Base-by-base conservation (phyloP, 805 yeast species). In the Wickerhamomyces bovis region DNA sequence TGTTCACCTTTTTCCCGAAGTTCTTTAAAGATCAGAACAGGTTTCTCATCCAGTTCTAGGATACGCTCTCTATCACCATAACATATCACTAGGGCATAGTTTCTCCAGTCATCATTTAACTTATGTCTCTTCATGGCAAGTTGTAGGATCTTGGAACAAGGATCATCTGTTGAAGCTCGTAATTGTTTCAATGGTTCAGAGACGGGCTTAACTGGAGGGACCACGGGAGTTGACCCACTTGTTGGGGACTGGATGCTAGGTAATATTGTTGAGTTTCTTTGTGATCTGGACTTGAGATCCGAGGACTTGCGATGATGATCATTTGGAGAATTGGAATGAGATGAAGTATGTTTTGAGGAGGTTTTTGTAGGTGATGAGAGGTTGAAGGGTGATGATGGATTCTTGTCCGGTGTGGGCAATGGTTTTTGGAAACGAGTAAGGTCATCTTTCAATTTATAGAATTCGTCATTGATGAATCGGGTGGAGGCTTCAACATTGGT, bases 61-160 rank as follows among this genome's bases (percentile, higher is more conserved):
- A 89, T 79, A 25, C 97, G 70, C 60, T 92, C 97, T 58, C 85
- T 85, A 62, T 89, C 96, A 21, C 94, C 96, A 61, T 88, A 89
- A 60, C 95, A 85, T 15, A 92, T 85, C 16, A 90, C 89, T 44
- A 92, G 69, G 2, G 90, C 96, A 61, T 89, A 92, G 57, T 88
- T 85, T 44, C 85, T 75, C 90, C 96, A 86, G 60, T 89, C 96
- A 28, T 80, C 77, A 41, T 80, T 81, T 42, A 92, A 73, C 49
- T 81, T 82, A 66, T 90, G 95, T 50, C 95, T 75, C 54, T 83
- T 80, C 85, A 89, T 83, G 6, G 96, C 97, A 31, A 85, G 88
- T 58, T 87, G 95, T 41, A 94, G 68, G 20, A 92, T 84, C 62
- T 86, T 86, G 56, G 85, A 81, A 62, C 97, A 89, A 2, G 97